Evolutionary conservation across 805 yeast species (phyloP).

Genomic region (Lachancea thermotolerans): DNA sequence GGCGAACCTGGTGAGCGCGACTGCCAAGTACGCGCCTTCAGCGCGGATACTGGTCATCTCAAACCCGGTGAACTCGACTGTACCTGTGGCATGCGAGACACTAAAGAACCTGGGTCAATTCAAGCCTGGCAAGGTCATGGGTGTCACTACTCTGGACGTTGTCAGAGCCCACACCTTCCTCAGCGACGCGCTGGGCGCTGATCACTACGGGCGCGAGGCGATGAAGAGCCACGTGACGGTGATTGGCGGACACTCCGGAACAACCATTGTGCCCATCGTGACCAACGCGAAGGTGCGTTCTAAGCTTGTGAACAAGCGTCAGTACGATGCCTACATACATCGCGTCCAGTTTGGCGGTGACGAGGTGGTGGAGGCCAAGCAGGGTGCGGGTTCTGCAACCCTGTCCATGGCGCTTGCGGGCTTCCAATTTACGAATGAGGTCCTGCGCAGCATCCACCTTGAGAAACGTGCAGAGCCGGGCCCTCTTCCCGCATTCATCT

Average conservation of each 20-base stretch:
- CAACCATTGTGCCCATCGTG: conserved; percentile 71
- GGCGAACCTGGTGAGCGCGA: conserved; percentile 64
- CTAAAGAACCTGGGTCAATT: conserved; percentile 64
- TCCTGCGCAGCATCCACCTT: conserved; percentile 38
- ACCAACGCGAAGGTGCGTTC: conserved; percentile 42
- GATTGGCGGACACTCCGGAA: conserved; percentile 84
- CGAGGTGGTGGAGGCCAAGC: conserved; percentile 79
- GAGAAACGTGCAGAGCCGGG: conserved; percentile 23
- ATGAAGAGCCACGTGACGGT: conserved; percentile 57
- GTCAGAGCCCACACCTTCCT: conserved; percentile 67
- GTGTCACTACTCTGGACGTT: conserved; percentile 77
- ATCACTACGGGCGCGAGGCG: conserved; percentile 29
- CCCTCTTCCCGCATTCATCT: conserved; percentile 43
- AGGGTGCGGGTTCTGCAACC: conserved; percentile 81
- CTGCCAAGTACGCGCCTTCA: conserved; percentile 59
- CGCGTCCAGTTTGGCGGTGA: conserved; percentile 86
- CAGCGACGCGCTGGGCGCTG: conserved; percentile 28
- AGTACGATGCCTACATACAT: conserved; percentile 57
- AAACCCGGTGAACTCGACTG: conserved; percentile 80
- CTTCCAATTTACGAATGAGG: conserved; percentile 62
- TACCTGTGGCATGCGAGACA: conserved; percentile 77
- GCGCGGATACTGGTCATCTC: conserved; percentile 65
- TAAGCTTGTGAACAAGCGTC: conserved; percentile 37
- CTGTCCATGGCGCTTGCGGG: conserved; percentile 85
- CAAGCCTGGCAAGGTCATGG: conserved; percentile 71